phyloP scores from a whole-genome alignment of 2,329 filamentous ascomycete genomes.

The Domatiomyces globalis region DNA sequence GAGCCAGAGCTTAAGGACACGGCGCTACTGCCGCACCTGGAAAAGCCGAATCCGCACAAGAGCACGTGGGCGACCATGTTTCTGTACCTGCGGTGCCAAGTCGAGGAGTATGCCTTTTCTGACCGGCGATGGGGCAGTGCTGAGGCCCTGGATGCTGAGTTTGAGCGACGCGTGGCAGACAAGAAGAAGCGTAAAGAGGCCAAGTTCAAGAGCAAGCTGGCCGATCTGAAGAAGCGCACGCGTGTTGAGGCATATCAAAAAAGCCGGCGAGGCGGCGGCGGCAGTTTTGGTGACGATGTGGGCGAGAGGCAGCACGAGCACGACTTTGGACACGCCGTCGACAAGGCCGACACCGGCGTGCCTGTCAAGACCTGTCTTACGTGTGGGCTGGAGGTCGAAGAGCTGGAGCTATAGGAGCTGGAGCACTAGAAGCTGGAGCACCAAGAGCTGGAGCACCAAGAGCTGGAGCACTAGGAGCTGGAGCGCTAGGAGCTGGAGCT shows the following conservation, averaged over 20 bases:
- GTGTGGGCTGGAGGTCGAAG: conserved; percentile 55
- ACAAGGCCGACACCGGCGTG: conserved; percentile 42
- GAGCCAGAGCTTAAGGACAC: conserved; percentile 86
- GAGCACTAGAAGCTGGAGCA: conserved; percentile 54
- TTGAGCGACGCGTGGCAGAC: conserved; percentile 60
- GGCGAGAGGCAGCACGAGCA: conserved; percentile 64
- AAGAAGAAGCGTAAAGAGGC: conserved; percentile 77
- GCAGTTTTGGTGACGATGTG: conserved; percentile 63
- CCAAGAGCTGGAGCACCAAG: conserved; percentile 52
- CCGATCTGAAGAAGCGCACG: conserved; percentile 85
- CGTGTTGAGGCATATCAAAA: conserved; percentile 77
- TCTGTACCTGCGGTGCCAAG: conserved; percentile 83
- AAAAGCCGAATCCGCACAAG: conserved; percentile 87
- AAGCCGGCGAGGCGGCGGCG: conserved; percentile 40
- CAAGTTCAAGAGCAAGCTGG: conserved; percentile 79
- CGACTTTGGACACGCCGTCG: conserved; percentile 56
- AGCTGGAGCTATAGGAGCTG: conserved; percentile 51
- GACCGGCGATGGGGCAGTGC: conserved; percentile 77
- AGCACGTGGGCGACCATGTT: conserved; percentile 98
- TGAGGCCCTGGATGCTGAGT: conserved; percentile 77
- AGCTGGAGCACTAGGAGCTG: conserved; percentile 51
- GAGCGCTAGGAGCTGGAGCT: conserved; percentile 54
- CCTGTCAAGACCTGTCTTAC: conserved; percentile 58
- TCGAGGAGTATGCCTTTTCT: conserved; percentile 81
- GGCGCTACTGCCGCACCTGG: conserved; percentile 73